These are phyloP conservation scores for Macrolepiota fuliginosa DNA, from an alignment of 768 basidiomycete genomes.

Conservation along the genomic window DNA sequence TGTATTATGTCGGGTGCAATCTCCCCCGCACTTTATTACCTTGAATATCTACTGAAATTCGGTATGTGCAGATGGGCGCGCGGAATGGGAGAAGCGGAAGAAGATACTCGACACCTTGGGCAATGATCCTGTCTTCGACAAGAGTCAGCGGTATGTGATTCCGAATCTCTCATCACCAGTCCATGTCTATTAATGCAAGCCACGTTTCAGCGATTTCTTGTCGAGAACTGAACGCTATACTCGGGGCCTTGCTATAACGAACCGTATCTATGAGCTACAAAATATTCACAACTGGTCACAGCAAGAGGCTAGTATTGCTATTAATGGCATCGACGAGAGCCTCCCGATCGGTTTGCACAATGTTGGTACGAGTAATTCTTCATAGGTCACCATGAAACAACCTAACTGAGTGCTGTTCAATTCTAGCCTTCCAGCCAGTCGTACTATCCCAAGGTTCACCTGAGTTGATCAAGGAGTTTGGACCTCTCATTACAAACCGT, in stretches of 20 bases:
- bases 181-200: not conserved
- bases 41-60: not conserved
- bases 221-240: slow-evolving; percentile 56
- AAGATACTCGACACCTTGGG: slow-evolving; percentile 44
- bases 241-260: slow-evolving; percentile 51
- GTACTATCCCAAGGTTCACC: slow-evolving; percentile 59
- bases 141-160: slow-evolving; percentile 44
- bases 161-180: not conserved
- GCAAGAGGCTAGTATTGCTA: slow-evolving; percentile 44
- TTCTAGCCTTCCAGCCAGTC: slow-evolving; percentile 64
- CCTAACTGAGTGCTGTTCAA: not conserved
- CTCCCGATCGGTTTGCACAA: slow-evolving; percentile 43
- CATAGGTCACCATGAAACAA: slow-evolving; percentile 12
- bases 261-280: slow-evolving; percentile 58
- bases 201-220: slow-evolving; percentile 46
- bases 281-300: slow-evolving; percentile 51
- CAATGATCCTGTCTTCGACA: slow-evolving; percentile 59
- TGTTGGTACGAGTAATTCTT: slow-evolving; percentile 28
- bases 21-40: no score
- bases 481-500: slow-evolving; percentile 43
- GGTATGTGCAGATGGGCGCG: slow-evolving; percentile 39
- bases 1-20: slow-evolving; percentile 17
- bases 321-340: slow-evolving; percentile 47
- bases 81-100: slow-evolving; percentile 47
- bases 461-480: slow-evolving; percentile 50